Evolutionary conservation across 768 basidiomycete species (phyloP).

Genomic region (Coprinellus aureogranulatus): DNA sequence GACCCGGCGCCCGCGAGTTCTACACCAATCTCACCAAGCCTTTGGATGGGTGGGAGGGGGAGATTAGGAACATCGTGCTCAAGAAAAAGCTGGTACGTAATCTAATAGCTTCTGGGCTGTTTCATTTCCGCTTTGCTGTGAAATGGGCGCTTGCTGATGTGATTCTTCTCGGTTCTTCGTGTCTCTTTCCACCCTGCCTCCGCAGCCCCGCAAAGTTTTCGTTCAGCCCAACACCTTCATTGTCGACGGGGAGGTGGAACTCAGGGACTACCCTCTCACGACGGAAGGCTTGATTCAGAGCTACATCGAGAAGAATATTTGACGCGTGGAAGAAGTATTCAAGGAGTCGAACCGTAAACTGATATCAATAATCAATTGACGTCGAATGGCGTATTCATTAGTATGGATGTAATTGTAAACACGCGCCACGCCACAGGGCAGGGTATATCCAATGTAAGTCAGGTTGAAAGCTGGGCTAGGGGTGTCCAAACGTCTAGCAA

Average conservation of each 20-base stretch:
- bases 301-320: slow-evolving; percentile 70
- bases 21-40: slow-evolving; percentile 81
- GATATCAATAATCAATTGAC: no score
- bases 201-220: slow-evolving; percentile 78
- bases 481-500: slow-evolving; percentile 13
- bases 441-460: no score
- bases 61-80: slow-evolving; percentile 74
- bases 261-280: slow-evolving; percentile 79
- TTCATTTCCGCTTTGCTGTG: not conserved
- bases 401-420: no score
- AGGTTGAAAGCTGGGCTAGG: no score
- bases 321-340: no score
- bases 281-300: slow-evolving; percentile 75
- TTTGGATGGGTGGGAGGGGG: slow-evolving; percentile 64
- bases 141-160: not conserved
- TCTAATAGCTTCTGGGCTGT: not conserved
- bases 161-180: not conserved
- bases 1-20: slow-evolving; percentile 71
- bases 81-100: slow-evolving; percentile 69
- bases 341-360: no score
- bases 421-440: no score
- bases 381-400: no score
- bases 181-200: slow-evolving; percentile 3
- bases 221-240: slow-evolving; percentile 80
- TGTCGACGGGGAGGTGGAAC: slow-evolving; percentile 60